Percentiles rank a stretch among this genome's conserved stretches.
These are phyloP conservation scores for Immersiporthe knoxdaviesiana DNA, from an alignment of 2,329 filamentous ascomycete species.

Conservation along the genomic window DNA sequence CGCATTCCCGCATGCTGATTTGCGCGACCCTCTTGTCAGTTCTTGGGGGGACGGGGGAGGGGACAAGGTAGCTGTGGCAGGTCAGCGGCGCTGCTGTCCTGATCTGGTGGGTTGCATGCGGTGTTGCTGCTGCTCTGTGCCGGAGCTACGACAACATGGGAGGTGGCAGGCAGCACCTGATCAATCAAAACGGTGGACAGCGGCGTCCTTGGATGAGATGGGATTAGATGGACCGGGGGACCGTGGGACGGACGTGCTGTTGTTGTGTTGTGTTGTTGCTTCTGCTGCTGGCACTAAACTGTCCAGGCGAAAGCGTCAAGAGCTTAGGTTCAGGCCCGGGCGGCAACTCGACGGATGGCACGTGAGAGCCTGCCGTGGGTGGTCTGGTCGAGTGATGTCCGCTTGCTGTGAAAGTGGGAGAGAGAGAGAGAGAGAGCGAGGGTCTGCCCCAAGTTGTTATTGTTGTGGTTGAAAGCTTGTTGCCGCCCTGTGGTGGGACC, in stretches of 20 bases:
- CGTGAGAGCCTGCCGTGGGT: background rate
- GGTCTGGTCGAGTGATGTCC: conserved; percentile 2
- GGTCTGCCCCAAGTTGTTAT: background rate
- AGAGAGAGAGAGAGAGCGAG: background rate
- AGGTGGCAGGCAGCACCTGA: background rate
- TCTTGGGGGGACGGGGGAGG: background rate
- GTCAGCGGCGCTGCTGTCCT: background rate
- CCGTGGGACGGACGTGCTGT: too few relatives aligned
- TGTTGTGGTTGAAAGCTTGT: background rate
- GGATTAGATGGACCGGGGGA: background rate
- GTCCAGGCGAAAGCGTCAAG: background rate
- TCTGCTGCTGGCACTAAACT: background rate
- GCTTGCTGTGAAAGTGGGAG: background rate
- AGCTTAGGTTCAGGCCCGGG: background rate
- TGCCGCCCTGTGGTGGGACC: background rate
- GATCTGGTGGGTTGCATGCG: background rate
- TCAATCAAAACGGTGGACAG: background rate
- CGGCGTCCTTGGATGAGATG: background rate
- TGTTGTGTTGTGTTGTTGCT: background rate
- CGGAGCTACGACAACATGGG: background rate
- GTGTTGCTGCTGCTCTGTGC: background rate
- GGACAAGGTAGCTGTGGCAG: background rate
- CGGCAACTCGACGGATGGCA: background rate
- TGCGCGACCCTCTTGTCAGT: background rate
- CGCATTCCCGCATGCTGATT: background rate